Base-by-base conservation (phyloP, 805 yeast genomes). In the Yarrowia sp. region DNA sequence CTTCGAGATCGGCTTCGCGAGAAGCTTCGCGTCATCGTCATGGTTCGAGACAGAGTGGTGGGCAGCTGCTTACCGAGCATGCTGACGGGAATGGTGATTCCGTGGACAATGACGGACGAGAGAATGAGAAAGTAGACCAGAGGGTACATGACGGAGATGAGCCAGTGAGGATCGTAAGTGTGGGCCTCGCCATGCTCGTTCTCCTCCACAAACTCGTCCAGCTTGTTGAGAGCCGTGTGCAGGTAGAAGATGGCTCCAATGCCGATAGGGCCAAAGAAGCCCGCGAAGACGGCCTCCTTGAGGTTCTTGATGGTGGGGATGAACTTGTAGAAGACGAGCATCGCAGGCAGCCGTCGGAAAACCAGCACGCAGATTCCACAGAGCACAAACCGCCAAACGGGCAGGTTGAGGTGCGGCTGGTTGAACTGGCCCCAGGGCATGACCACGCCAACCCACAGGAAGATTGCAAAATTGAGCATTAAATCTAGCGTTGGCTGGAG, bases 221-320 rank as follows among this genome's bases (percentile, higher is more conserved):
- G 73, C 73, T 65, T 70, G 66, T 63, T 77, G 31, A 65, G 71
- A 1, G 84, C 82, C 63, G 81, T 72, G 62, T 76, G 75, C 21
- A 78, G 78, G 42, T 84, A 82, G 67, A 81, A 84, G n/a, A 84
- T 74, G 3, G 86, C 87, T 31, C 87, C 87, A 3, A 84, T 86
- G 22, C 91, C 91, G 69, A 86, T 84, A 14, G 91, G 91, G 36
- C 91, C 91, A 68, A 86, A 86, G 73, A 84, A 89, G 46, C 91
- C 91, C 64, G 85, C 82, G 68, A 86, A 84, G 5, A 86, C 67
- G 0, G 89, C 89, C 68, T 86, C 90, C 69, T 84, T 79, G 84
- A 87, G 81, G 35, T 81, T 77, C 63, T 79, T 79, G 36, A 86
- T 78, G 66, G 84, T 87, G 1, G 89, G 88, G 24, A 83, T 81